These are phyloP conservation scores for Fusarium lyarnte DNA, from an alignment of 2,329 filamentous ascomycete species.

Conservation along the genomic window DNA sequence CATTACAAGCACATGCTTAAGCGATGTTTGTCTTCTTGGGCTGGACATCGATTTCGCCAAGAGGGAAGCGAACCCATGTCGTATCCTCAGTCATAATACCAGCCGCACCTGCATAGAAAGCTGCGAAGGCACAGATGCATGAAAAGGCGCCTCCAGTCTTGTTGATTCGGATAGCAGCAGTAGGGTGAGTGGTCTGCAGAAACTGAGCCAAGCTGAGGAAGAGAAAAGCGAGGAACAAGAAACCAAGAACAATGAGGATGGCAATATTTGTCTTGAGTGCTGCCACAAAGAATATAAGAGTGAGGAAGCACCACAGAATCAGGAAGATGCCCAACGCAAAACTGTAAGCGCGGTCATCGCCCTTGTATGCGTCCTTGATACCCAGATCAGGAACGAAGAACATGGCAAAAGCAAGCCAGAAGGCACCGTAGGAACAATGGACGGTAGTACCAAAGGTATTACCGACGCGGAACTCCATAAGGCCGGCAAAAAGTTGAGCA, in stretches of 20 bases:
- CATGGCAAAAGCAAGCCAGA: conserved; percentile 70
- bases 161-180: conserved; percentile 56
- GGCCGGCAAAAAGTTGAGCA: conserved; percentile 74
- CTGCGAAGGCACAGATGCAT: conserved; percentile 48
- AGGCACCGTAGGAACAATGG: conserved; percentile 68
- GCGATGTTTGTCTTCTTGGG: conserved; percentile 38
- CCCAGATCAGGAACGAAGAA: conserved; percentile 62
- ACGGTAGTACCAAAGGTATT: conserved; percentile 72
- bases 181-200: conserved; percentile 49
- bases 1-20: neutral
- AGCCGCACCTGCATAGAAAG: conserved; percentile 53
- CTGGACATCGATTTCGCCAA: conserved; percentile 48
- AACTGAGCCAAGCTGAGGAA: conserved; percentile 68
- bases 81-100: conserved; percentile 54
- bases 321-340: conserved; percentile 66
- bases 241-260: conserved; percentile 67
- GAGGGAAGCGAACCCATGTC: conserved; percentile 53
- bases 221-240: conserved; percentile 67
- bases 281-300: conserved; percentile 63
- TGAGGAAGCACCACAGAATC: conserved; percentile 69
- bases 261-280: conserved; percentile 67
- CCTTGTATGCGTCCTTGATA: conserved; percentile 57
- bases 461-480: conserved; percentile 63
- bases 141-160: conserved; percentile 52
- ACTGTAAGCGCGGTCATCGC: conserved; percentile 53